Base-by-base conservation (phyloP, 495 filamentous ascomycete species). In the Pseudomonodictys pantanalensis region DNA sequence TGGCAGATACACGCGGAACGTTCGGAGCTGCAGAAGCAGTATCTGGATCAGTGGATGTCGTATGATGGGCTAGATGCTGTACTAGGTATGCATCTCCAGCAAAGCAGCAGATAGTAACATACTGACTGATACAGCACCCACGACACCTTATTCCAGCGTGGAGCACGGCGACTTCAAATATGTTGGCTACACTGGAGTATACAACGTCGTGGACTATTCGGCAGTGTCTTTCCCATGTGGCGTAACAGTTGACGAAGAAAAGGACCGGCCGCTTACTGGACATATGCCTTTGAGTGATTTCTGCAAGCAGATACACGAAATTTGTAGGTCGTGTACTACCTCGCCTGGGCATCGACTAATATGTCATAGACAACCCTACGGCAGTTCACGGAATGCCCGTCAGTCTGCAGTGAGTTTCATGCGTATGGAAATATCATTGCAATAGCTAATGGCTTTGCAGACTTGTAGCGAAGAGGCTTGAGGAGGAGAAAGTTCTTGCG, bases 321-420 rank as follows among this genome's bases (percentile, higher is more conserved):
- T 45, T 9, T 71, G 66, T 66, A 62, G 58, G 66, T 58, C 9
- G 12, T 1, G 10, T 35, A 30, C 6, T 24, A 11, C 1, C 8
- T 33, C 1, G n/a, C 1, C 11, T 28, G 2, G 15, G 4, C 12
- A 11, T 1, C 39, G 28, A 41, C 63, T 62, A 4, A 58, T 32
- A 3, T 66, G n/a, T 33, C 26, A 20, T 60, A 83, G 80, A 85
- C 66, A 75, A 84, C 65, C 69, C 78, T 6, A 73, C 77, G 8
- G 65, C 75, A 0, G 83, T 81, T 33, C 70, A 85, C 62, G 81
- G 80, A 0, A 79, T 81, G 42, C 80, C 79, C 7, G 79, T 81
- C 23, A 76, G 72, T 4, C 58, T 84, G 12, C 82, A 85, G 59
- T 41, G 20, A 5, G 38, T 41, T 41, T 18, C 38, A n/a, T n/a